phyloP scores from a whole-genome alignment of 495 filamentous ascomycete species.

The Lentithecium fluviatile region DNA sequence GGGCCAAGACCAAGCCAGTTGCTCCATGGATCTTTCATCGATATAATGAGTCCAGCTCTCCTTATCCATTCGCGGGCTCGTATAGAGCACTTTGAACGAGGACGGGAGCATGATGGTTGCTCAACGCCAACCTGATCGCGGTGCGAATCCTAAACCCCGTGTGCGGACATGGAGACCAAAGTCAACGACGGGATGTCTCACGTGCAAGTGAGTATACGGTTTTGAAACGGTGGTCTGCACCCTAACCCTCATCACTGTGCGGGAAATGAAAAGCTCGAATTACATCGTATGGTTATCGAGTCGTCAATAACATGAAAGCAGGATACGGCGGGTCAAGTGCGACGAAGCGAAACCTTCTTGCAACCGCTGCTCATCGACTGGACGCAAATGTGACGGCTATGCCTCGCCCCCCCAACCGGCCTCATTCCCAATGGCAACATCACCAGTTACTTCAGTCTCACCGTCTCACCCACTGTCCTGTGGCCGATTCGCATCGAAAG shows the following conservation, averaged over 20 bases:
- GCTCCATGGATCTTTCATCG: neutral
- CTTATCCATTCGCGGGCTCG: too few relatives aligned
- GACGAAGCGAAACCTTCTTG: constrained; percentile 24
- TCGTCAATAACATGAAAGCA: neutral
- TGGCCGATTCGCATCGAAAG: neutral
- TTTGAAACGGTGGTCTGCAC: neutral
- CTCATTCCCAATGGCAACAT: neutral
- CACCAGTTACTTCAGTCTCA: neutral
- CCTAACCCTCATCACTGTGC: neutral
- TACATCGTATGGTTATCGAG: neutral
- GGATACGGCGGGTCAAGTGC: constrained; percentile 25
- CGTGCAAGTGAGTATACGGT: constrained; percentile 14
- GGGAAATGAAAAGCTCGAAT: neutral
- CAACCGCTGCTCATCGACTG: constrained; percentile 23
- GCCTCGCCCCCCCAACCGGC: neutral
- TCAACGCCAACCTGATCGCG: too few relatives aligned
- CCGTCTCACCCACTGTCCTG: neutral
- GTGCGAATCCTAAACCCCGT: neutral
- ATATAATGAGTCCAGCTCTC: too few relatives aligned
- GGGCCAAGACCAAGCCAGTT: neutral
- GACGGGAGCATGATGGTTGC: neutral
- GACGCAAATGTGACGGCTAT: constrained; percentile 26
- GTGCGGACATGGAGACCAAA: constrained; percentile 19
- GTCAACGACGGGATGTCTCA: constrained; percentile 20
- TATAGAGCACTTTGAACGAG: too few relatives aligned